Evolutionary conservation across 441 rosid species (phyloP), one percentile per base, ranked within the genome.

Genomic region (Populus tomentosa): DNA sequence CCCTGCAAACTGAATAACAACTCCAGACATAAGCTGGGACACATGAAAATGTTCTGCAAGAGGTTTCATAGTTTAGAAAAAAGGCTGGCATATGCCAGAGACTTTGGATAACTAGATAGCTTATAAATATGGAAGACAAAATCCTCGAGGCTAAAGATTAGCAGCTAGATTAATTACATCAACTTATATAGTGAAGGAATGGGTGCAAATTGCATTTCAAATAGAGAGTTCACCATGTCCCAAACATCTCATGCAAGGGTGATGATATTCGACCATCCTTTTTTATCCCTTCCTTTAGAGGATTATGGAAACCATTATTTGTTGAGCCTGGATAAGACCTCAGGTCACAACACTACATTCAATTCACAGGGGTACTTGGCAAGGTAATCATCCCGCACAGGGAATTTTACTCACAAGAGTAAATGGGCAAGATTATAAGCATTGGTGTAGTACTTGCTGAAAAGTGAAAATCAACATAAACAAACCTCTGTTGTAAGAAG

Each of bases 401-500:
- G 8, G 61, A 53, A 18, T 53, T 53, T 53, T 21, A n/a, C 20
- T 71, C 67, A 67, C 0, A 30, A 63, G 10, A 9, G 68, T 76
- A 2, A 36, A 61, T 69, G 20, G 36, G 66, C 38, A 4, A 23
- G 68, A 76, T 10, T 26, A 16, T 24, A 59, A 59, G 28, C 26
- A 56, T 35, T 35, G 42, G 24, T 21, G 32, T 64, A 21, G 3
- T 8, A 63, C 46, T 63, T 63, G 80, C 30, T 18, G 59, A 73
- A 81, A 69, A 4, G 40, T 35, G 7, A 36, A 13, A 73, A 71
- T 33, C 40, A 8, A 26, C 23, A 7, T 26, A 33, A 72, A 13
- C 82, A 78, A 71, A 96, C 99, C 97, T 94, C 81, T 91, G 96
- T 63, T 90, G 97, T 77, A 94, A 89, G 85, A 92, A 97, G 67